These are phyloP conservation scores for Canavalia gladiata DNA, from an alignment of 306 rosid species.

Conservation along the genomic window DNA sequence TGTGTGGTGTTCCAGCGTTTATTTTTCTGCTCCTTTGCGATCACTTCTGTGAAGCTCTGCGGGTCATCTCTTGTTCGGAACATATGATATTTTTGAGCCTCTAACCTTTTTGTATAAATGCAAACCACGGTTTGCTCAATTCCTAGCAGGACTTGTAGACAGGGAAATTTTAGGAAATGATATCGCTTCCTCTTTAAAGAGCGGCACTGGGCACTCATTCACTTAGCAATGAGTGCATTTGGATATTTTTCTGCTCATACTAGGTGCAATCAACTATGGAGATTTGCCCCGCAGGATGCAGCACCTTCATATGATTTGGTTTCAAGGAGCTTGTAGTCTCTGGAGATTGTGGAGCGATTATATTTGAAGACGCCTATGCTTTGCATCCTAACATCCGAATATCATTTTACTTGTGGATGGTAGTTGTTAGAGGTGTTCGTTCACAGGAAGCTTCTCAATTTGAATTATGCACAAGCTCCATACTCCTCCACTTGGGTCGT, in stretches of 20 bases:
- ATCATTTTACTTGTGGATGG: no score
- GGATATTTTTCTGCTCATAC: conserved; percentile 78
- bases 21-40: conserved; percentile 76
- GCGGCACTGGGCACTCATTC: conserved; percentile 84
- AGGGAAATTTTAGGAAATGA: conserved; percentile 66
- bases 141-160: conserved; percentile 73
- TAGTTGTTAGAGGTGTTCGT: no score
- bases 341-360: no score
- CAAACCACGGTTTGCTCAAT: conserved; percentile 81
- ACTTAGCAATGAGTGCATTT: conserved; percentile 78
- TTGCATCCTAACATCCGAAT: no score
- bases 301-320: conserved; percentile 77
- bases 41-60: conserved; percentile 75
- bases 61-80: conserved; percentile 66
- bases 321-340: conserved; percentile 50
- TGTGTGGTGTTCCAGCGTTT: conserved; percentile 71
- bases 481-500: no score
- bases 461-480: no score
- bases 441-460: no score
- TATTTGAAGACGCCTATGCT: no score
- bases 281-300: conserved; percentile 78
- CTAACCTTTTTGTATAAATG: conserved; percentile 65
- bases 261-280: conserved; percentile 74
- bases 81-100: conserved; percentile 71
- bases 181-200: conserved; percentile 83